phyloP scores from a whole-genome alignment of 208 protist genomes.

The Leishmania martiniquensis region DNA sequence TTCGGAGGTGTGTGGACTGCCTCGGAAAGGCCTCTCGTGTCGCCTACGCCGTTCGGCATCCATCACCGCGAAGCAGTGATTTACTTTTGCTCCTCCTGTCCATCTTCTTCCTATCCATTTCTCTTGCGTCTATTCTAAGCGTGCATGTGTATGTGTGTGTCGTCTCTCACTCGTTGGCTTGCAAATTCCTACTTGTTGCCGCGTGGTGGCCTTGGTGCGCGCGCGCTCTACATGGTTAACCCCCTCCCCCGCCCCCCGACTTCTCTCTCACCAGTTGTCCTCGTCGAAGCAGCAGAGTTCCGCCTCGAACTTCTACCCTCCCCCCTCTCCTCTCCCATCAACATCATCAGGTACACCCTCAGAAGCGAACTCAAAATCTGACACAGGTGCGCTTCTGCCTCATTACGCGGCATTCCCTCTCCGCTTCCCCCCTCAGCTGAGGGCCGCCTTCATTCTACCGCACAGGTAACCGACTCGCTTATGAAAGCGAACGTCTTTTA shows the following conservation, averaged over 20 bases:
- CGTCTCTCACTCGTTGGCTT: not conserved
- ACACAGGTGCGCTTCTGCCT: no score
- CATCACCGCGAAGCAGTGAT: not conserved
- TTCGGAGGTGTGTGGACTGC: not conserved
- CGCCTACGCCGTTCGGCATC: not conserved
- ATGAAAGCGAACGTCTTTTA: not conserved
- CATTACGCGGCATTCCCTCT: no score
- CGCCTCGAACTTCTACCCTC: not conserved
- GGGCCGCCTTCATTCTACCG: no score
- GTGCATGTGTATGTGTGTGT: not conserved
- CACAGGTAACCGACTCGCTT: not conserved
- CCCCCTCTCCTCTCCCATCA: not conserved
- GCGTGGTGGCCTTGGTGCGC: not conserved
- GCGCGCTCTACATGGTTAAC: not conserved
- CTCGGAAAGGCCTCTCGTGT: not conserved
- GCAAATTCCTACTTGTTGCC: not conserved
- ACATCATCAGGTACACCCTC: no score
- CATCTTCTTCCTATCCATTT: not conserved
- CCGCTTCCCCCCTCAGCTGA: no score
- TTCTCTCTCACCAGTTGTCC: not conserved
- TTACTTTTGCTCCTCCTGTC: no score
- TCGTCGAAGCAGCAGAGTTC: not conserved
- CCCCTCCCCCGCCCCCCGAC: not conserved
- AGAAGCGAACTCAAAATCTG: no score
- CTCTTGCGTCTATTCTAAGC: not conserved